A percentile compares a stretch with the other conserved stretches of the same genome.
phyloP scores from a whole-genome alignment of 2,329 filamentous ascomycete genomes.

The Claviceps pazoutovae region DNA sequence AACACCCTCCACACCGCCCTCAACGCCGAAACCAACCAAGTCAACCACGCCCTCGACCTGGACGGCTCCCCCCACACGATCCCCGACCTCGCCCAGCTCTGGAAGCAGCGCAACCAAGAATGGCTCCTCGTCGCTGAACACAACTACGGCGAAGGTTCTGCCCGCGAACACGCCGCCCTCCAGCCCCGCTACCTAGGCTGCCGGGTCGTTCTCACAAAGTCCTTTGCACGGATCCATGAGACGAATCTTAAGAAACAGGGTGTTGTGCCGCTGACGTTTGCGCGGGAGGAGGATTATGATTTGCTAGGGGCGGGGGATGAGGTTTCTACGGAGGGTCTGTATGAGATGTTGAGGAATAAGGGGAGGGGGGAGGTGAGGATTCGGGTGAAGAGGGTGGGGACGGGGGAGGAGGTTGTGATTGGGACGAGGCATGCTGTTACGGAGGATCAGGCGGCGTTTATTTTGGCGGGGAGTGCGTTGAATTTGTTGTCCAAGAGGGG shows the following conservation, averaged over 20 bases:
- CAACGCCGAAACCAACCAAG: constrained; percentile 83
- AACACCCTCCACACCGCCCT: constrained; percentile 95
- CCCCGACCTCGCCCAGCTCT: constrained; percentile 71
- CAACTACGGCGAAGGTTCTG: constrained; percentile 90
- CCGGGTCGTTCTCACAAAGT: constrained; percentile 70
- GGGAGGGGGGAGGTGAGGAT: constrained; percentile 68
- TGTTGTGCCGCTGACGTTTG: constrained; percentile 86
- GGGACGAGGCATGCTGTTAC: constrained; percentile 79
- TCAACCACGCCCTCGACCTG: constrained; percentile 81
- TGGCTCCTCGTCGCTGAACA: constrained; percentile 97
- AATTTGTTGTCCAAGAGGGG: constrained; percentile 64
- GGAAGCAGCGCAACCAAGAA: constrained; percentile 59
- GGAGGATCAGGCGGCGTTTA: constrained; percentile 81
- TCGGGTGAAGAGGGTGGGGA: constrained; percentile 42
- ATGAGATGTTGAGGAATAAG: constrained; percentile 63
- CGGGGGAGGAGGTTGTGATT: constrained; percentile 53
- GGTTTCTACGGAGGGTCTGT: constrained; percentile 69
- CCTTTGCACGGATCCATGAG: constrained; percentile 85
- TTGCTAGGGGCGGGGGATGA: constrained; percentile 68
- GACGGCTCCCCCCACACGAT: constrained; percentile 65
- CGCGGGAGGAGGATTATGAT: constrained; percentile 77
- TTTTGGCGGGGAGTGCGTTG: constrained; percentile 83
- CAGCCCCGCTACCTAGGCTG: constrained; percentile 86
- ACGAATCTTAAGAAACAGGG: constrained; percentile 97
- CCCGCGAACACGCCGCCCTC: constrained; percentile 77